Percentiles rank a stretch among this genome's conserved stretches.
Evolutionary conservation across 306 rosid species (phyloP).

Genomic region (Vigna reflexopilosa): DNA sequence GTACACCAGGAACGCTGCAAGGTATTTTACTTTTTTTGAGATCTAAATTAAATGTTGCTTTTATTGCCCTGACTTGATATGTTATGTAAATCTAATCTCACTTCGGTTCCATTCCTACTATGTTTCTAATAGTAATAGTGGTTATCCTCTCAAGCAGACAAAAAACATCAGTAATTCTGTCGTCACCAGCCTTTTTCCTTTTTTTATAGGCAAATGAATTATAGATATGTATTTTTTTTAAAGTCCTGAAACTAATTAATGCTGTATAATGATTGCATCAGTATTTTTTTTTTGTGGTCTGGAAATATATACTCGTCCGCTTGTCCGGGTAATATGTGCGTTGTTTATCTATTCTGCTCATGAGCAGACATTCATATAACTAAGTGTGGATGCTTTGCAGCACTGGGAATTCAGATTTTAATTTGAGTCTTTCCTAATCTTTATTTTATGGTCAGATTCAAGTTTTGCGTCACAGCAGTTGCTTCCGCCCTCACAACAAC

Average conservation of each 20-base stretch:
- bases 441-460: slow-evolving; percentile 55
- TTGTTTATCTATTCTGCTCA: slow-evolving; percentile 13
- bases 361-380: slow-evolving; percentile 1
- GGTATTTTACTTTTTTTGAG: slow-evolving; percentile 52
- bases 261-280: slow-evolving; percentile 1
- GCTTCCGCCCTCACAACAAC: slow-evolving; percentile 49
- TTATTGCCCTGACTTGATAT: slow-evolving; percentile 7
- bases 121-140: not conserved
- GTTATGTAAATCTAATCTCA: not conserved
- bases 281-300: not conserved
- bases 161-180: not conserved
- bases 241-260: not conserved
- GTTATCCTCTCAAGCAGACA: slow-evolving; percentile 18
- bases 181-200: not conserved
- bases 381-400: slow-evolving; percentile 10
- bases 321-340: not conserved
- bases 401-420: slow-evolving; percentile 7
- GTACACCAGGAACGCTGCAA: slow-evolving; percentile 57
- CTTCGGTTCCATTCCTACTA: not conserved
- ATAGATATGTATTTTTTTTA: slow-evolving; percentile 17
- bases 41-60: slow-evolving; percentile 31
- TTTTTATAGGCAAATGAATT: slow-evolving; percentile 11
- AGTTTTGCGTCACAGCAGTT: slow-evolving; percentile 52
- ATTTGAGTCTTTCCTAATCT: slow-evolving; percentile 26
- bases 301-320: not conserved